These are phyloP conservation scores for Penicillium turbatum DNA, from an alignment of 495 filamentous ascomycete genomes.

Conservation along the genomic window DNA sequence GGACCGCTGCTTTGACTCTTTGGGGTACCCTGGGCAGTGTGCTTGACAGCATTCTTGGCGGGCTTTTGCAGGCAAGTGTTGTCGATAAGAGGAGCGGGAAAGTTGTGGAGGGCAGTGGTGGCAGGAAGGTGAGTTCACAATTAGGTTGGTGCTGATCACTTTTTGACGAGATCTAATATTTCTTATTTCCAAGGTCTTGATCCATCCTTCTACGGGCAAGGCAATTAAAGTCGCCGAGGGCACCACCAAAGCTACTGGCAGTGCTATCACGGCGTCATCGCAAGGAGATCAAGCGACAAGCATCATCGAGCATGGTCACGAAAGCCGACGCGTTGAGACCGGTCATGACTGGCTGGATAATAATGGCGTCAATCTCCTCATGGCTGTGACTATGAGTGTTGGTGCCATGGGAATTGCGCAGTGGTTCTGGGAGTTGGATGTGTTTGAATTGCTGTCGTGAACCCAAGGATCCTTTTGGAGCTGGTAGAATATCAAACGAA, in stretches of 20 bases:
- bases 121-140: constrained; percentile 57
- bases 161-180: neutral
- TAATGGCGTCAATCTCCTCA: constrained; percentile 87
- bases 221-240: neutral
- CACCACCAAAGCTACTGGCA: constrained; percentile 9
- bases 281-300: constrained; percentile 20
- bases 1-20: constrained; percentile 57
- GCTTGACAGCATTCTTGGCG: constrained; percentile 82
- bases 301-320: constrained; percentile 41
- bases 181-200: constrained; percentile 31
- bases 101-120: constrained; percentile 84
- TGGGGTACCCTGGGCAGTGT: constrained; percentile 77
- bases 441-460: constrained; percentile 14
- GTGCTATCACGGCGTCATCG: constrained; percentile 21
- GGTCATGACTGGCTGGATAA: constrained; percentile 82
- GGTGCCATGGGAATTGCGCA: constrained; percentile 63
- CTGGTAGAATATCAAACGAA: neutral
- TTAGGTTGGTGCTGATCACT: neutral
- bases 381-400: constrained; percentile 78
- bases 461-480: neutral
- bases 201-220: constrained; percentile 31
- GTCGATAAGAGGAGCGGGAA: constrained; percentile 78
- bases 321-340: constrained; percentile 66
- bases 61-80: constrained; percentile 79
- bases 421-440: constrained; percentile 37